Percentiles rank a stretch among this genome's conserved stretches.
Conservation (phyloP, 1,139 yeast species). For the Eremothecium coryli region DNA sequence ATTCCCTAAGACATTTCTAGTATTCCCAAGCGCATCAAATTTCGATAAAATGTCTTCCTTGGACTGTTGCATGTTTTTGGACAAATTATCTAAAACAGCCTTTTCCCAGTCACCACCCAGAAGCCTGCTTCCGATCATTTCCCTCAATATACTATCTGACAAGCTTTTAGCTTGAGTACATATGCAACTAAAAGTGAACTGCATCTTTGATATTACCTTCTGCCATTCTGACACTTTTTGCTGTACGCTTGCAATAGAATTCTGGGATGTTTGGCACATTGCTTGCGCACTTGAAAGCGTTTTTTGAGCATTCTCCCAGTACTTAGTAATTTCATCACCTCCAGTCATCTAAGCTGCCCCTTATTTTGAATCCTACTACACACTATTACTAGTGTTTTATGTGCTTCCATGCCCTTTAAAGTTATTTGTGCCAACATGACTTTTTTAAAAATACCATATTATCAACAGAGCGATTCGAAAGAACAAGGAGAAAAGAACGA, state of each 20-base stretch:
- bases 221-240: conserved; percentile 20
- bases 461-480: no score
- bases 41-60: conserved; percentile 30
- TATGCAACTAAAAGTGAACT: conserved; percentile 30
- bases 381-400: no score
- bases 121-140: conserved; percentile 32
- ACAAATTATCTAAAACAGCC: conserved; percentile 20
- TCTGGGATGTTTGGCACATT: conserved; percentile 32
- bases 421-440: no score
- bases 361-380: background rate
- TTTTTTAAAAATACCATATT: no score
- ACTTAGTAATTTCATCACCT: background rate
- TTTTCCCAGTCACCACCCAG: conserved; percentile 22
- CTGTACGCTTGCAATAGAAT: conserved; percentile 21
- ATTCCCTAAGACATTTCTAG: conserved; percentile 25
- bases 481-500: no score
- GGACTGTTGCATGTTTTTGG: conserved; percentile 22
- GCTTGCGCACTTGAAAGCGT: conserved; percentile 31
- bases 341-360: background rate
- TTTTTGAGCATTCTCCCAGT: conserved; percentile 28
- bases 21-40: conserved; percentile 27
- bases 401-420: no score
- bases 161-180: conserved; percentile 32
- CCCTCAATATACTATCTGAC: conserved; percentile 23
- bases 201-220: conserved; percentile 22